Conservation (phyloP, 106 monocot genomes). For the Gastrodia elata region DNA sequence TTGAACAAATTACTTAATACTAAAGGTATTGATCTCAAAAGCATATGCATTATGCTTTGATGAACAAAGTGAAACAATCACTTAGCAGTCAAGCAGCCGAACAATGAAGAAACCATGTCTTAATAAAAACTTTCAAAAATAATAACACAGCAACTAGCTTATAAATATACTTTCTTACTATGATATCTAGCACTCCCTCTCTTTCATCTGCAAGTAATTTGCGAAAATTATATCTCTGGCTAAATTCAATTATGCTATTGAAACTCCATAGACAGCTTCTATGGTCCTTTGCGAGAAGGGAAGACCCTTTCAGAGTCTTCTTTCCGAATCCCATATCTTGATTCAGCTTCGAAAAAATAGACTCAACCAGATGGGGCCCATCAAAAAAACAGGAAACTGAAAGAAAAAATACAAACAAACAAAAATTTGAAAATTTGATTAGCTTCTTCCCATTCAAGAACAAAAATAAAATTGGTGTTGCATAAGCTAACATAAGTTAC, state of each 20-base stretch:
- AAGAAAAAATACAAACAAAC: slow-evolving; percentile 13
- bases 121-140: not conserved
- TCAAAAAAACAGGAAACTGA: slow-evolving; percentile 10
- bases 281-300: slow-evolving; percentile 16
- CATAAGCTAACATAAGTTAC: not conserved
- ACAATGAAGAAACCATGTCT: not conserved
- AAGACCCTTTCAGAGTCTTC: slow-evolving; percentile 15
- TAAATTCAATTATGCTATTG: slow-evolving; percentile 55
- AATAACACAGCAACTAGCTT: not conserved
- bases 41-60: not conserved
- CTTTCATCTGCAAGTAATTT: slow-evolving; percentile 50
- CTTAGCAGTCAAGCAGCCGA: not conserved
- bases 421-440: not conserved
- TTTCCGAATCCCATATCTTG: slow-evolving; percentile 26
- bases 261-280: slow-evolving; percentile 64
- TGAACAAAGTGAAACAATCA: not conserved
- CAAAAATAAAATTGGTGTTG: not conserved
- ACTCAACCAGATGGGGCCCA: slow-evolving; percentile 1
- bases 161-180: slow-evolving; percentile 6
- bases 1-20: not conserved
- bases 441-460: not conserved
- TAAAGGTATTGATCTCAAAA: not conserved
- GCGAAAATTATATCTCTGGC: slow-evolving; percentile 19
- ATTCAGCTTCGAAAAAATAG: slow-evolving; percentile 1
- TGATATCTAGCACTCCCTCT: slow-evolving; percentile 21